Conservation (phyloP, 495 filamentous ascomycete species). For the Neurospora intermedia region DNA sequence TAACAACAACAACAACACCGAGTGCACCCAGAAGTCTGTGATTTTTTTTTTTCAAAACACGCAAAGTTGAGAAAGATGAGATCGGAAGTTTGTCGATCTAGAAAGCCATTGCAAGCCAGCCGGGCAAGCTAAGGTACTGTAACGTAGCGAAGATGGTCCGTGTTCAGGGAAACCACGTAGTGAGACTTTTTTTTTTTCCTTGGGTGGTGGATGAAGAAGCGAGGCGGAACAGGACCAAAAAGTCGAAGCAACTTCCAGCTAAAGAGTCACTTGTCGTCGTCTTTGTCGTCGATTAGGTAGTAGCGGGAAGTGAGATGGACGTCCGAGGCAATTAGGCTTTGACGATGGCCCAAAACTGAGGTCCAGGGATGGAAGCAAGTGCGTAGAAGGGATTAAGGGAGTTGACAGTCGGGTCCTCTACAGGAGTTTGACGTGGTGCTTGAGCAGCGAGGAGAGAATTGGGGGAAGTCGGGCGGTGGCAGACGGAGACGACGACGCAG, state of each 20-base stretch:
- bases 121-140: not conserved
- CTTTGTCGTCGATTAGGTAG: not conserved
- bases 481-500: not conserved
- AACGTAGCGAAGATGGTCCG: not conserved
- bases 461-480: not conserved
- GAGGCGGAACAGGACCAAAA: not conserved
- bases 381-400: not conserved
- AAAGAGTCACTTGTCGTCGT: constrained; percentile 3
- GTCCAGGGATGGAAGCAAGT: not conserved
- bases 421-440: not conserved
- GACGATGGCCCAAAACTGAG: not conserved
- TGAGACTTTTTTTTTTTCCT: not conserved
- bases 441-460: not conserved
- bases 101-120: not conserved
- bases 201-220: not conserved
- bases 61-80: not conserved
- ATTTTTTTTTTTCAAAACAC: not conserved
- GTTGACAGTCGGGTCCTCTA: not conserved
- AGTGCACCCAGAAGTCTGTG: not conserved
- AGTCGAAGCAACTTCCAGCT: constrained; percentile 3
- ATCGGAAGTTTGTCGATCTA: not conserved
- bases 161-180: not conserved
- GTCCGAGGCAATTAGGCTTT: not conserved
- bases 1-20: not conserved
- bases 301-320: not conserved